phyloP scores from a whole-genome alignment of 352 stramenopile species.

The Phytophthora litchii region DNA sequence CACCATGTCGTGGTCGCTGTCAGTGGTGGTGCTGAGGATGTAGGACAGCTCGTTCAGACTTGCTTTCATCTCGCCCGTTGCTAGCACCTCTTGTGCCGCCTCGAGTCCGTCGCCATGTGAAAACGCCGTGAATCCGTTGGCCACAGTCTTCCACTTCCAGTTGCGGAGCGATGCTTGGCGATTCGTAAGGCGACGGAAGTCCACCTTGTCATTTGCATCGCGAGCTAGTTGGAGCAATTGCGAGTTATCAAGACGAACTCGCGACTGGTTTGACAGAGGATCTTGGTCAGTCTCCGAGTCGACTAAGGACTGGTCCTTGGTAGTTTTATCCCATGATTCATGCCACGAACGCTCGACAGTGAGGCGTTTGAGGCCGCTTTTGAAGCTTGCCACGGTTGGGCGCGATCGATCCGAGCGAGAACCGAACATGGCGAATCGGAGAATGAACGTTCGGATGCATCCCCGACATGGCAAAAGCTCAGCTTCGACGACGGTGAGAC shows the following conservation, averaged over 20 bases:
- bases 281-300: constrained; percentile 31
- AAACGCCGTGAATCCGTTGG: constrained; percentile 40
- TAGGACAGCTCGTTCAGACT: constrained; percentile 43
- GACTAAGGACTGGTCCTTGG: constrained; percentile 26
- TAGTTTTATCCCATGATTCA: constrained; percentile 23
- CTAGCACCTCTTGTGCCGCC: constrained; percentile 33
- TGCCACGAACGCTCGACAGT: constrained; percentile 25
- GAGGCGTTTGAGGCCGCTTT: constrained; percentile 30
- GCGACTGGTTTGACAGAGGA: constrained; percentile 11
- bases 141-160: constrained; percentile 42
- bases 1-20: constrained; percentile 36
- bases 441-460: constrained; percentile 13
- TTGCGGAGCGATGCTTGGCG: constrained; percentile 33
- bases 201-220: constrained; percentile 31
- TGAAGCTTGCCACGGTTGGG: constrained; percentile 31
- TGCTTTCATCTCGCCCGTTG: constrained; percentile 39
- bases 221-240: constrained; percentile 31
- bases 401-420: constrained; percentile 24
- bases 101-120: constrained; percentile 42
- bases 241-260: constrained; percentile 19
- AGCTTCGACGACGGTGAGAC: constrained; percentile 7
- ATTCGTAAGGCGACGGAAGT: constrained; percentile 33
- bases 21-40: constrained; percentile 39
- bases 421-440: constrained; percentile 33
- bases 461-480: neutral